These are phyloP conservation scores for Tolypocladium ophioglossoides DNA, from an alignment of 2,329 filamentous ascomycete genomes.

Conservation along the genomic window DNA sequence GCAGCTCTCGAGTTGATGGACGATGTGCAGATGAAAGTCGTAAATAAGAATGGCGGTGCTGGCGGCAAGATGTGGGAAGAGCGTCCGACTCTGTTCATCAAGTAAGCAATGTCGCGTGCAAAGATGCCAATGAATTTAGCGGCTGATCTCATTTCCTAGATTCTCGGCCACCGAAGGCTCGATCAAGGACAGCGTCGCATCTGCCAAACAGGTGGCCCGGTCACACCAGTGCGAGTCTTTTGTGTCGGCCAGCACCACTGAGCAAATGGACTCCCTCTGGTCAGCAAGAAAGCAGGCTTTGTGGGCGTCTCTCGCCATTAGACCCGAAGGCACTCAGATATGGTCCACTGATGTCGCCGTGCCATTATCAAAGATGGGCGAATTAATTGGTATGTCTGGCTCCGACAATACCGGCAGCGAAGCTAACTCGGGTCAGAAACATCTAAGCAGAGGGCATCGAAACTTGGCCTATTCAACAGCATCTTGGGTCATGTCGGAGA, in stretches of 20 bases:
- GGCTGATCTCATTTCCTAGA: constrained; percentile 6
- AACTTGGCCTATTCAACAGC: constrained; percentile 50
- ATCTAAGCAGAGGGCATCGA: constrained; percentile 54
- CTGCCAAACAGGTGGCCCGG: constrained; percentile 44
- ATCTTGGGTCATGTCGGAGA: constrained; percentile 69
- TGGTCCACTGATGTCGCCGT: constrained; percentile 80
- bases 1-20: constrained; percentile 57
- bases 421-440: constrained; percentile 29
- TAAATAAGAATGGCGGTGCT: constrained; percentile 51
- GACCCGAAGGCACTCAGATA: constrained; percentile 47
- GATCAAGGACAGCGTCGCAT: constrained; percentile 49
- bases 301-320: constrained; percentile 61
- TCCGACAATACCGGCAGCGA: too few species aligned
- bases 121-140: background rate
- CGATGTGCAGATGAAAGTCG: constrained; percentile 55
- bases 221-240: constrained; percentile 45
- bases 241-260: constrained; percentile 53
- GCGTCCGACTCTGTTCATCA: constrained; percentile 63
- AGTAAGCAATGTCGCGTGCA: constrained; percentile 20
- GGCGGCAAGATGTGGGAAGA: constrained; percentile 55
- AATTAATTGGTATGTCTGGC: constrained; percentile 44
- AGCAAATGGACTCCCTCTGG: constrained; percentile 63
- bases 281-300: constrained; percentile 64
- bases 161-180: constrained; percentile 54
- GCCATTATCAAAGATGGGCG: constrained; percentile 58